Conservation (phyloP, 345 rosid genomes). For the Kandelia obovata region DNA sequence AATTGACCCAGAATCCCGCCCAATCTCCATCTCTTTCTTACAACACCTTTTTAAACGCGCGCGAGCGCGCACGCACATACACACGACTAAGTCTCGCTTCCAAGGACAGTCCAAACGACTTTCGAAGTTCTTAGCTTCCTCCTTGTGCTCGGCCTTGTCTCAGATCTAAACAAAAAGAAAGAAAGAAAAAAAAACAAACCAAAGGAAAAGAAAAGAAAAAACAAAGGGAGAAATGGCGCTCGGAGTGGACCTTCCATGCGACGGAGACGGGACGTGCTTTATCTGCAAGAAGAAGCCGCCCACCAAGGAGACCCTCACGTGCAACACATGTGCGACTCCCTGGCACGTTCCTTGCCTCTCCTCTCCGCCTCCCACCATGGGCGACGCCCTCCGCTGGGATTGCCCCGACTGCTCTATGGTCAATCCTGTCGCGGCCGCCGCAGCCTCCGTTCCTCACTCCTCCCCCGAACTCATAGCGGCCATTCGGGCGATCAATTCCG, state of each 20-base stretch:
- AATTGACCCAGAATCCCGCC: too few species aligned
- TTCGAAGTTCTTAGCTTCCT: too few species aligned
- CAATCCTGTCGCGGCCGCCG: neutral
- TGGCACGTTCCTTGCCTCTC: conserved; percentile 70
- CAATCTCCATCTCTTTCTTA: too few species aligned
- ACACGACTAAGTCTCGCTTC: too few species aligned
- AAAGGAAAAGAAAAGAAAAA: too few species aligned
- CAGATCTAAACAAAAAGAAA: too few species aligned
- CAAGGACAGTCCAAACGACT: too few species aligned
- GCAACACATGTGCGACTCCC: conserved; percentile 57
- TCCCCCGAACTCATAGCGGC: conserved; percentile 31
- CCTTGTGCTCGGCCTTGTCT: too few species aligned
- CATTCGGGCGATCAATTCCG: conserved; percentile 47
- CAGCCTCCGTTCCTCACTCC: neutral
- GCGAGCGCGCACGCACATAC: too few species aligned
- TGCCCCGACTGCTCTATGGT: conserved; percentile 64
- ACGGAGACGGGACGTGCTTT: conserved; percentile 67
- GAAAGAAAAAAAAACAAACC: too few species aligned
- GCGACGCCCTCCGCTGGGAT: conserved; percentile 46
- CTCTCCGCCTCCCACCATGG: conserved; percentile 38
- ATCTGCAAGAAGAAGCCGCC: conserved; percentile 43
- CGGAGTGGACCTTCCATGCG: conserved; percentile 58
- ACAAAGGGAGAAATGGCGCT: conserved; percentile 28
- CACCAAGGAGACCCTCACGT: conserved; percentile 44
- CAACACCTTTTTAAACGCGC: too few species aligned